These are phyloP conservation scores for Venturiaceae sp. DNA, from an alignment of 2,329 filamentous ascomycete genomes.

Conservation along the genomic window DNA sequence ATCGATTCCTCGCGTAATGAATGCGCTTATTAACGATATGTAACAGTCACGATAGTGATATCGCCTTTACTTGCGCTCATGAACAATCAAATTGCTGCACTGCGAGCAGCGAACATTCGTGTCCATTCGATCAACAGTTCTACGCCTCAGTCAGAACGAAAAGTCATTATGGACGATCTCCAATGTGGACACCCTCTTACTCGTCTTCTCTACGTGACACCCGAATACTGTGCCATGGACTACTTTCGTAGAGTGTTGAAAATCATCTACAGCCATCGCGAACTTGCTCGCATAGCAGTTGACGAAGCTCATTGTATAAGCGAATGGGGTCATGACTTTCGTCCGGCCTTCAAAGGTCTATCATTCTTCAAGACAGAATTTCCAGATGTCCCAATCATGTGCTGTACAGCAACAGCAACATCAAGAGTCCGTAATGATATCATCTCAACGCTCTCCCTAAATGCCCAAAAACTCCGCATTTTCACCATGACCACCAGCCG, in stretches of 20 bases:
- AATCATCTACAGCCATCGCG: slow-evolving; percentile 66
- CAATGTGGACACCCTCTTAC: slow-evolving; percentile 78
- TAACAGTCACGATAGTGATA: slow-evolving; percentile 73
- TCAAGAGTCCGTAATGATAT: slow-evolving; percentile 73
- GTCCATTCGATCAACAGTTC: slow-evolving; percentile 84
- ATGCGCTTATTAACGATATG: slow-evolving; percentile 8
- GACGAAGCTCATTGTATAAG: slow-evolving; percentile 97
- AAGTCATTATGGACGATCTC: slow-evolving; percentile 67
- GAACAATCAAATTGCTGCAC: slow-evolving; percentile 85
- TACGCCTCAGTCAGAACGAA: slow-evolving; percentile 55
- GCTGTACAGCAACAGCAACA: slow-evolving; percentile 86
- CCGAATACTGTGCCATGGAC: slow-evolving; percentile 72
- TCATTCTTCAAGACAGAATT: slow-evolving; percentile 77
- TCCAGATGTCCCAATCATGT: slow-evolving; percentile 81
- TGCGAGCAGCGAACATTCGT: slow-evolving; percentile 63
- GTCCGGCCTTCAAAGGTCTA: slow-evolving; percentile 80
- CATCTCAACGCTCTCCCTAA: slow-evolving; percentile 61
- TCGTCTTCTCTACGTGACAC: slow-evolving; percentile 84
- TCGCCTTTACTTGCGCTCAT: slow-evolving; percentile 85
- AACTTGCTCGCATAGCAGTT: slow-evolving; percentile 80
- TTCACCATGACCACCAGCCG: slow-evolving; percentile 80
- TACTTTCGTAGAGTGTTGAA: slow-evolving; percentile 66
- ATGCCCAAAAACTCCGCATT: slow-evolving; percentile 52
- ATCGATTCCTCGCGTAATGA: slow-evolving; percentile 13
- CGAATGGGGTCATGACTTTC: slow-evolving; percentile 97